Base-by-base conservation (phyloP, 1,139 yeast species). In the Yamadazyma songkhlaensis region DNA sequence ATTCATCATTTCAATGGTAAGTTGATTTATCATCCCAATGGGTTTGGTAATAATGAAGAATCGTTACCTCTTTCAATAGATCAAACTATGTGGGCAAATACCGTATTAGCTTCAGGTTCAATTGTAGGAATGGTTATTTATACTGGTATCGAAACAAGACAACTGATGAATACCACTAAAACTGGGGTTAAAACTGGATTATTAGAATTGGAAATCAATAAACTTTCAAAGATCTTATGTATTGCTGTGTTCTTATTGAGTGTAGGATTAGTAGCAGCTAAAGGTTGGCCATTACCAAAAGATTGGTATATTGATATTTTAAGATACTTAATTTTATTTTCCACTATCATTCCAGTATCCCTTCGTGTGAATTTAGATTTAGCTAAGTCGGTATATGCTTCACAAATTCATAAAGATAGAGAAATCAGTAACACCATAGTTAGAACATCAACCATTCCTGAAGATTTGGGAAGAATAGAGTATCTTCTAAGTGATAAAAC, bases 81-180 rank as follows among this genome's bases (percentile, higher is more conserved):
- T 59, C 92, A 92, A 55, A 88, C 98, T 0, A 62, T 94, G 54
- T 94, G 99, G 99, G 97, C 97, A 9, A 94, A 94, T 56, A 92
- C 99, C 0, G 97, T 94, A 0, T 67, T 94, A 25, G 98, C 98
- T 0, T 85, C 96, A 0, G 97, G 97, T 7, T 75, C 88, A 3
- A 94, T 95, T 10, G 67, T 89, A 27, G 98, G 96, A 1, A 80
- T 92, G 51, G 80, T 94, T 14, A 68, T 88, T 2, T 94, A 90
- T 57, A 92, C 98, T 0, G 99, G 99, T 13, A 62, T 67, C 25
- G 97, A 92, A 53, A 94, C 98, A 1, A 79, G 98, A 46, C 97
- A 90, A 61, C 87, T 95, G 34, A 76, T 90, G 82, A 92, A 92
- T 60, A 90, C 97, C 1, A 83, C 96, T 1, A 74, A 75, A 47